phyloP scores from a whole-genome alignment of 441 rosid genomes.

The Bocquillonia castaneifolia region DNA sequence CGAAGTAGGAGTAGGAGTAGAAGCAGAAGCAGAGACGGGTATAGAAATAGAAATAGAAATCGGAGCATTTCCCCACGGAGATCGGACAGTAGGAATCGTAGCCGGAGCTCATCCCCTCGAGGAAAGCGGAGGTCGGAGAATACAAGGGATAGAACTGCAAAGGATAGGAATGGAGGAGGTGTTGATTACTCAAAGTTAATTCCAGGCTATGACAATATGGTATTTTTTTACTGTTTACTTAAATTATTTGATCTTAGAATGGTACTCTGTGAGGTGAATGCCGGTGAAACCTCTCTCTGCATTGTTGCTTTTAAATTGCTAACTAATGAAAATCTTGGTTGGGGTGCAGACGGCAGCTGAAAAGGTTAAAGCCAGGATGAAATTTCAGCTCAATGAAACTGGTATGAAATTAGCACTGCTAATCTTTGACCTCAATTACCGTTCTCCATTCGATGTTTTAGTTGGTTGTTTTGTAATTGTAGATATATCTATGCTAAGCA shows the following conservation, averaged over 20 bases:
- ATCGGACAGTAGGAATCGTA: slow-evolving; percentile 27
- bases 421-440: neutral
- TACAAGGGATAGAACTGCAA: slow-evolving; percentile 29
- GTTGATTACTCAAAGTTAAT: slow-evolving; percentile 58
- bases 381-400: slow-evolving; percentile 77
- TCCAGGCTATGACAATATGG: slow-evolving; percentile 70
- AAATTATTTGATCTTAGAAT: neutral
- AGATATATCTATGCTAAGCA: neutral
- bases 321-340: neutral
- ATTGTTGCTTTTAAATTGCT: neutral
- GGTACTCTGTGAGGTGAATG: too few relatives aligned
- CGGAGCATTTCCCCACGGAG: slow-evolving; percentile 39
- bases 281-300: neutral
- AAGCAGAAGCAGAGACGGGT: slow-evolving; percentile 8
- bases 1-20: slow-evolving; percentile 21
- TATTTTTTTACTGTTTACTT: slow-evolving; percentile 14
- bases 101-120: slow-evolving; percentile 27
- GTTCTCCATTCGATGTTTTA: neutral
- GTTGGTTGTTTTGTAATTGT: neutral
- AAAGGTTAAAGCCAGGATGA: slow-evolving; percentile 86
- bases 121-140: slow-evolving; percentile 37
- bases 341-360: slow-evolving; percentile 64
- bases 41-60: slow-evolving; percentile 11
- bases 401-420: slow-evolving; percentile 38
- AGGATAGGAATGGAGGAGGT: slow-evolving; percentile 29